Base-by-base conservation (phyloP, 2,329 filamentous ascomycete genomes). In the Fusarium sarcochroum region DNA sequence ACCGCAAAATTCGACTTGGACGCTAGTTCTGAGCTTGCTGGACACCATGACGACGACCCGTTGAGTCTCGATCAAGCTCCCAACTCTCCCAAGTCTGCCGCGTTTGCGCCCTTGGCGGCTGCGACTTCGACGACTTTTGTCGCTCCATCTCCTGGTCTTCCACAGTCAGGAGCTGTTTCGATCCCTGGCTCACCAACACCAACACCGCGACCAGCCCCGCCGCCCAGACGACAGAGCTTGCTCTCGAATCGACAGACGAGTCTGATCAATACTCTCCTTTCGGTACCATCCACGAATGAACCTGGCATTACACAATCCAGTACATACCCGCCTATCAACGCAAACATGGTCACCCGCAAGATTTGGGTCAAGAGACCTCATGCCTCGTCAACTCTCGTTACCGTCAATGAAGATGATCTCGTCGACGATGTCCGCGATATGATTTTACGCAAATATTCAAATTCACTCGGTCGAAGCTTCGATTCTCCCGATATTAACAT, bases 401-500 rank as follows among this genome's bases (percentile, higher is more conserved):
- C 91, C 63, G 92, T 97, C 73, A 86, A 89, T 72, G 92, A 97
- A 75, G 93, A 97, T 74, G 94, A 97, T 76, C 82, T 98, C 73
- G 94, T 98, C 58, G 96, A 99, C 79, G 95, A 98, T 80, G 91
- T 97, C 65, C 91, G 95, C 73, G 96, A 98, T 72, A 89, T 93
- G 84, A 96, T 98, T 58, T 83, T 98, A 72, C 90, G 89, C 75
- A 98, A 98, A 83, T 99, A 98, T 79, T 89, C 90, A 73, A 98
- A 99, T 80, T 97, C 94, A 15, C 85, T 99, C 25, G 95, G 95
- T 50, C 90, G 90, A 72, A 92, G 87, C 52, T 98, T 94, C 79
- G 96, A 99, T 81, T 87, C 96, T 13, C 96, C 96, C 14, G 96
- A 99, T 78, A 87, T 99, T 59, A 90, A 88, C 13, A 84, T 98